These are phyloP conservation scores for Rosa chinensis DNA, from an alignment of 306 rosid species.

Conservation along the genomic window DNA sequence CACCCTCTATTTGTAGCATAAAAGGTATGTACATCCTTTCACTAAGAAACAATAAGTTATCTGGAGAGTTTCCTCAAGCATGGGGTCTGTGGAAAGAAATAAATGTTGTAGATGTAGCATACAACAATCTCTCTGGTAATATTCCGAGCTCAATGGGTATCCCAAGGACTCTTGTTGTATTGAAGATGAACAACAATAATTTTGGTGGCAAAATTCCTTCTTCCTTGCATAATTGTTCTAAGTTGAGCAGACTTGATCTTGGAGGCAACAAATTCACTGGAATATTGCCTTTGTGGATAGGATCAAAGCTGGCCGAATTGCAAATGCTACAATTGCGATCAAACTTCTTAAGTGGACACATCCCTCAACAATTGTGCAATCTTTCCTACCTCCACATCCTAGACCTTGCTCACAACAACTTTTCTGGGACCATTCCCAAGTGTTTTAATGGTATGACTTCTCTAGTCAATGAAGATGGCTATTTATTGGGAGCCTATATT, in stretches of 20 bases:
- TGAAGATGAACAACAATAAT: constrained; percentile 10
- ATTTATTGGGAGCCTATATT: background rate
- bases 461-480: background rate
- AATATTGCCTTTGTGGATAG: constrained; percentile 14
- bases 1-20: background rate
- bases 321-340: background rate
- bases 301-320: background rate
- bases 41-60: background rate
- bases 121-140: background rate
- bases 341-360: constrained; percentile 5
- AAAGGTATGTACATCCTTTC: background rate
- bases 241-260: constrained; percentile 19
- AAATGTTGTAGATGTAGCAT: background rate
- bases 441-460: constrained; percentile 17
- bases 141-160: background rate
- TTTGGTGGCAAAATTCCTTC: constrained; percentile 19
- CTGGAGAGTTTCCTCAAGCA: background rate
- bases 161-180: background rate
- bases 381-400: constrained; percentile 5
- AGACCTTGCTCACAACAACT: constrained; percentile 7
- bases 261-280: constrained; percentile 14
- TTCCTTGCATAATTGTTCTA: constrained; percentile 21
- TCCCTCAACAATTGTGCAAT: constrained; percentile 13
- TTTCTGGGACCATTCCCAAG: constrained; percentile 22
- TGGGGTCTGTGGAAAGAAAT: background rate